Base-by-base conservation (phyloP, 2,329 filamentous ascomycete genomes). In the Spiromastix sp. region DNA sequence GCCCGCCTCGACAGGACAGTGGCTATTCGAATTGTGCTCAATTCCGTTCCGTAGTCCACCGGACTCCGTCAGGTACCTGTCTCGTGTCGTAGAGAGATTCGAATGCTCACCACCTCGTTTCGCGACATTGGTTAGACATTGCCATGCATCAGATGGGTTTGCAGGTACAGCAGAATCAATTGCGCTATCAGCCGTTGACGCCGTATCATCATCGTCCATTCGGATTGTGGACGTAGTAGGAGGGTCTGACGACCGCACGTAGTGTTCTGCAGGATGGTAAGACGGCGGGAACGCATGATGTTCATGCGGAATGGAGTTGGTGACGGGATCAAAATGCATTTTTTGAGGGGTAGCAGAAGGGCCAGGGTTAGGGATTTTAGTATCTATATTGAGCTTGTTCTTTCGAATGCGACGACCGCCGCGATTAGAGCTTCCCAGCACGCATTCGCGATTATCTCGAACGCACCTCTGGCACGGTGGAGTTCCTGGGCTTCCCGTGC, bases 381-480 rank as follows among this genome's bases (percentile, higher is more conserved):
- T 55, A 27, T 57, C 51, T 24, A 53, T 51, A 33, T 57, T 54
- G 30, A 57, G 55, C 42, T 57, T 64, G 48, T 70, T 71, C 48
- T 71, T 73, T 35, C 72, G 67, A 38, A 75, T 66, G 30, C 73
- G 65, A 37, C 71, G 64, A 10, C 73, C 73, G 30, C 73, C 73
- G 36, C 72, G 67, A 48, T 76, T 76, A 31, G 70, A 74, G 29
- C 68, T 68, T 5, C 71, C 72, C 13, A 77, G 63, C 8, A 77
- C 64, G 49, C 73, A 77, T 41, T 76, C 71, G 34, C 71, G 68
- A 38, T 65, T 61, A 42, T 75, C 71, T 45, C 68, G 66, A 42
- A 70, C 66, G 54, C 73, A 77, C 36, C 73, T 60, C 34, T 71
- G 64, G 45, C 73, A 77, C 17, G 73, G 73, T 18, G 63, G 63